Base-by-base conservation (phyloP, 1,284 basidiomycete genomes). In the Fomes fomentarius region DNA sequence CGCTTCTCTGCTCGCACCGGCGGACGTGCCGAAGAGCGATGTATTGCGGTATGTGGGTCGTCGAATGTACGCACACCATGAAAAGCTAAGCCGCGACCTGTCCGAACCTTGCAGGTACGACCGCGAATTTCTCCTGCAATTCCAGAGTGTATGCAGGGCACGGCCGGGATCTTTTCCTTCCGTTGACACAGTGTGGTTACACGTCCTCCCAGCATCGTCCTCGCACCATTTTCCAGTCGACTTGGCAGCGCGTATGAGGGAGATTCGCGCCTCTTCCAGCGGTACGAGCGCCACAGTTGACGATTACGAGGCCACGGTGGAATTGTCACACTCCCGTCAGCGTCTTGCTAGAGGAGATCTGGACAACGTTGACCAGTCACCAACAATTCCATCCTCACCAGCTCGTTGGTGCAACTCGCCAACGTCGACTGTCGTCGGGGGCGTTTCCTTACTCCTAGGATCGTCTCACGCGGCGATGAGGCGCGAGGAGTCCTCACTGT, bases 71-170 rank as follows among this genome's bases (percentile, higher is more conserved):
- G n/a, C n/a, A n/a, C n/a, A n/a, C n/a, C n/a, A n/a, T n/a, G n/a
- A n/a, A n/a, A n/a, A n/a, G n/a, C n/a, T n/a, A n/a, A n/a, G n/a
- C n/a, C n/a, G n/a, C n/a, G n/a, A n/a, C n/a, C n/a, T n/a, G n/a
- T n/a, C n/a, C n/a, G n/a, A n/a, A n/a, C n/a, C n/a, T n/a, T n/a
- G n/a, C n/a, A 45, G 50, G 35, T 52, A 52, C 30, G 35, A 45
- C 12, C 50, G 50, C 26, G 50, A 45, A 26, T 52, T 52, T 37
- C 50, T 52, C 35, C 30, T 52, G 19, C 42, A 46, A 11, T 52
- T 52, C 43, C 11, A 39, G 10, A n/a, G 14, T n/a, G 15, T 46
- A 3, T 52, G 50, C 37, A 33, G 25, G 4, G 50, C 34, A 5
- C 42, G 28, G 11, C 50, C 50, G 9, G 5, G 15, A 30, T 52